Evolutionary conservation across 202 grass and related monocot species (phyloP), one percentile per base, ranked within the genome.

Genomic region (Miscanthus sacchariflorus): DNA sequence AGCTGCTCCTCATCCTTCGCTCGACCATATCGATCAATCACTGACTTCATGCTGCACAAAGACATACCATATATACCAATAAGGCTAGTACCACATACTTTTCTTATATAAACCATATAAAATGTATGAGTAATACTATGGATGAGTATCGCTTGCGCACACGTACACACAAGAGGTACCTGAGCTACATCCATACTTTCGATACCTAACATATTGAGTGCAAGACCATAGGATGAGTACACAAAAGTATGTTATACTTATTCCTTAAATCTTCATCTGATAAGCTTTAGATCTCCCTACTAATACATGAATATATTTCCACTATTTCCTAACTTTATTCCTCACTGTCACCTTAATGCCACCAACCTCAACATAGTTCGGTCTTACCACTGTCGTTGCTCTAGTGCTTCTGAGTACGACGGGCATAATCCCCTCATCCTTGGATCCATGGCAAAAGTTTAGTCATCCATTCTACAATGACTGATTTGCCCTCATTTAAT

Each of bases 11-110:
- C 69, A 30, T 90, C 86, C 64, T 89, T 91, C 0, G 70, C 76
- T 85, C 83, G 72, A 17, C 79, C 42, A 50, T 93, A 93, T 81
- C 92, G 88, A 74, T 91, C 89, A 64, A 89, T 86, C 76, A 93
- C 86, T 5, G 86, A 91, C 79, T 83, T 89, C 74, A 93, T 84
- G 61, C 89, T 93, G 70, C 44, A 43, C 27, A 84, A 77, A 77
- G 11, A 36, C n/a, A 74, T 66, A 5, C 23, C 4, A 66, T 66
- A 66, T 13, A 28, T 36, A 36, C 33, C 6, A 15, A 23, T 58
- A n/a, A 72, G 2, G 38, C 9, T 68, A 4, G 35, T 35, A 5
- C 38, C 68, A 67, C 9, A 67, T 45, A 67, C 15, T 25, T 6
- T 59, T 14, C 7, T 8, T 15, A 14, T 30, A 30, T 30, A 30